Evolutionary conservation across 2,329 filamentous ascomycete species (phyloP).

Genomic region (Alternaria angustiovoidea): DNA sequence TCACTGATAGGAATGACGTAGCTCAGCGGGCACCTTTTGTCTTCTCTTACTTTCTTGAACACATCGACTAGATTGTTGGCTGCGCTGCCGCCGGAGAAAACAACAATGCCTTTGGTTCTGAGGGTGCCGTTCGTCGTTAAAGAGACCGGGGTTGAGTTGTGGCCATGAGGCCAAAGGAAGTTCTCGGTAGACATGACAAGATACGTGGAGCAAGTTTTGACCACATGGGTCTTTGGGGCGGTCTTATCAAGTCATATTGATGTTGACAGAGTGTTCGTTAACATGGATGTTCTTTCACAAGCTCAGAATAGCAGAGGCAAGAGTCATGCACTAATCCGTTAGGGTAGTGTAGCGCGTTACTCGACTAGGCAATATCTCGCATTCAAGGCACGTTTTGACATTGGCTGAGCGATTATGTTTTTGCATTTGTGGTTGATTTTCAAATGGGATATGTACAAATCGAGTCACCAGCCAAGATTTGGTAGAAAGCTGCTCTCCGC

Average conservation of each 20-base stretch:
- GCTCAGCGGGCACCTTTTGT: conserved; percentile 72
- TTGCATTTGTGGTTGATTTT: conserved; percentile 21
- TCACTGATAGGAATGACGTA: conserved; percentile 96
- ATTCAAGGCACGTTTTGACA: conserved; percentile 16
- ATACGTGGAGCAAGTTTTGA: conserved; percentile 12
- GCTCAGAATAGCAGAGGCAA: conserved; percentile 21
- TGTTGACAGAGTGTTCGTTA: conserved; percentile 28
- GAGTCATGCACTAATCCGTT: conserved; percentile 40
- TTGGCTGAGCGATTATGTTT: not conserved
- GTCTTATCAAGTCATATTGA: conserved; percentile 29
- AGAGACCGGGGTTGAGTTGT: conserved; percentile 22
- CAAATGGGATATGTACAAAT: conserved; percentile 41
- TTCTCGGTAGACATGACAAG: conserved; percentile 32
- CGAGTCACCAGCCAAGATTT: conserved; percentile 42
- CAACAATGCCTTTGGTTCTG: conserved; percentile 69
- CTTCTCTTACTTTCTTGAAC: conserved; percentile 70
- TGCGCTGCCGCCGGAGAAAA: conserved; percentile 93
- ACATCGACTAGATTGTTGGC: conserved; percentile 94
- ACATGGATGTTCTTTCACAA: conserved; percentile 23
- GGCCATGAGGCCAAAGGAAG: conserved; percentile 26
- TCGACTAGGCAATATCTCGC: conserved; percentile 40
- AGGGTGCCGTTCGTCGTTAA: conserved; percentile 33
- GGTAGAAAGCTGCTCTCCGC: conserved; percentile 32
- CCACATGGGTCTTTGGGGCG: conserved; percentile 19
- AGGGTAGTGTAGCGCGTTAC: conserved; percentile 22